Conservation (phyloP, 2,329 filamentous ascomycete genomes). For the Pyrenophora graminea region DNA sequence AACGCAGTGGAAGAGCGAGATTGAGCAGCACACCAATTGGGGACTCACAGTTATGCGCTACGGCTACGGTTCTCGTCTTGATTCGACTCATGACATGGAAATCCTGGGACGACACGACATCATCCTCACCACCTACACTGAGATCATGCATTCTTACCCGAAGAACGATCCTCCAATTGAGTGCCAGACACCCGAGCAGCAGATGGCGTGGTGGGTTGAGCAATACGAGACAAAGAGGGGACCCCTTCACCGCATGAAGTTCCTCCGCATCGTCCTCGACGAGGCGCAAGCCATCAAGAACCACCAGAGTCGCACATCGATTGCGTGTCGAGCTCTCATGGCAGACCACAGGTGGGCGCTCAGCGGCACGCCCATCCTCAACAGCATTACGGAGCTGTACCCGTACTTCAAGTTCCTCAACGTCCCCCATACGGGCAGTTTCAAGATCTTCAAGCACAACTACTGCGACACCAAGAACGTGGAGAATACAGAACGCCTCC, state of each 20-base stretch:
- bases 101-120: slow-evolving; percentile 35
- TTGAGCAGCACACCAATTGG: slow-evolving; percentile 32
- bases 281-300: slow-evolving; percentile 64
- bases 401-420: slow-evolving; percentile 52
- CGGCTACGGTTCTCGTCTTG: slow-evolving; percentile 26
- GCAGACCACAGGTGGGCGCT: slow-evolving; percentile 50
- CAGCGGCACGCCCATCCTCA: slow-evolving; percentile 51
- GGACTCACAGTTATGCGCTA: slow-evolving; percentile 34
- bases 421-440: slow-evolving; percentile 48
- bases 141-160: slow-evolving; percentile 50
- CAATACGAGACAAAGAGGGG: slow-evolving; percentile 41
- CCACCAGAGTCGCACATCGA: slow-evolving; percentile 45
- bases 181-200: slow-evolving; percentile 43
- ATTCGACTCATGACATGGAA: slow-evolving; percentile 19
- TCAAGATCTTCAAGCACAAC: slow-evolving; percentile 51
- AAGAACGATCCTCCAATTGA: slow-evolving; percentile 46
- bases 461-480: slow-evolving; percentile 44
- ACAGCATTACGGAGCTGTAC: slow-evolving; percentile 38
- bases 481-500: slow-evolving; percentile 42
- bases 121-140: slow-evolving; percentile 50
- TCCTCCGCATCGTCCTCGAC: slow-evolving; percentile 60
- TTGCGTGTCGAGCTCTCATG: slow-evolving; percentile 52
- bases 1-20: slow-evolving; percentile 48
- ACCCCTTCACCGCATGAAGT: slow-evolving; percentile 36
- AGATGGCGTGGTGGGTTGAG: slow-evolving; percentile 47